Base-by-base conservation (phyloP, 225 moss, liverwort and hornwort genomes). In the Asterella californica region DNA sequence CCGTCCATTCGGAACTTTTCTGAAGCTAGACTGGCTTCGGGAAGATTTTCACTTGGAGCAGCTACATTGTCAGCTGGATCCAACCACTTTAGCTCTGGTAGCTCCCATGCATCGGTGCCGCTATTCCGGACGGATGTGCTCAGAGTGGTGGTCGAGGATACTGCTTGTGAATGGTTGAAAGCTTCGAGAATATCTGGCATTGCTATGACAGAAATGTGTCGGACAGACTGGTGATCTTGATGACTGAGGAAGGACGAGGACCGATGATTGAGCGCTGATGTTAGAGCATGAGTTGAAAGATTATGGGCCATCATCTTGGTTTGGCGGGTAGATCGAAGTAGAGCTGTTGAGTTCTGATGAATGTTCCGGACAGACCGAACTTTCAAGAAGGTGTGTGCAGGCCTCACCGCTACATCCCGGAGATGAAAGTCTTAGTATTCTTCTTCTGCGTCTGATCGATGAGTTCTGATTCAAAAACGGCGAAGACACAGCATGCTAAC, bases 261-360 rank as follows among this genome's bases (percentile, higher is more conserved):
- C 72, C 80, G 80, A 66, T 76, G 85, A 54, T 66, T 76, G 55
- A 83, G 80, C 65, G 83, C 80, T 2, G 87, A 84, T 25, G 87
- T 84, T 25, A 84, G 67, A 52, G 80, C 34, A 79, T 82, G 87
- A 30, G 82, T 70, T 59, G 87, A 78, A 46, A 87, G 61, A 76
- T 87, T 83, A 70, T 83, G 87, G 70, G 87, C 87, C 87, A 87
- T 87, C 87, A 84, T 87, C 60, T 78, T 87, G 82, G 37, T 73
- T 67, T 47, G 69, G n/a, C 18, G 24, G 7, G 57, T 17, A 60
- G 72, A 55, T 57, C 24, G 11, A 63, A 25, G 25, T 46, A 19
- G 46, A 32, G 76, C 61, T 42, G 45, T 47, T 48, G 25, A 46
- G 71, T 21, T 46, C 67, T 72, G 38, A 15, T 42, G 32, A 47